Base-by-base conservation (phyloP, 495 filamentous ascomycete genomes). In the Xylaria venustula region DNA sequence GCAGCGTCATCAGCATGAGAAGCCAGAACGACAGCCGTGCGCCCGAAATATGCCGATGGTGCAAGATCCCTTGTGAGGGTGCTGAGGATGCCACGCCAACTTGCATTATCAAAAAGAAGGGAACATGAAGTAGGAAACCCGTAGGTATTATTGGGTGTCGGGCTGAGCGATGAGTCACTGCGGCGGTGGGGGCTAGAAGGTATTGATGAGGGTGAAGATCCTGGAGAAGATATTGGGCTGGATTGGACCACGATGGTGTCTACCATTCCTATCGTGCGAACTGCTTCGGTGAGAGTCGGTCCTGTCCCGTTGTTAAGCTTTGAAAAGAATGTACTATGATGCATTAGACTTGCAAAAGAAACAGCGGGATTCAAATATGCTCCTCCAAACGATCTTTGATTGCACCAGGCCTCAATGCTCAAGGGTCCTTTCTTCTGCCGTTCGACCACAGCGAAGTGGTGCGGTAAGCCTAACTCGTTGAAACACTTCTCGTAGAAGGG, bases 401-500 rank as follows among this genome's bases (percentile, higher is more conserved):
- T 78, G 60, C 90, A 82, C 65, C 90, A 84, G 2, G 83, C 75
- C 65, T 90, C 88, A 53, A 81, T 67, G 23, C 67, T 73, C 42
- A 87, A 77, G 0, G 85, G 81, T 1, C 81, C 85, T 62, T 83
- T 87, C 8, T 81, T 78, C 1, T 85, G 85, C 41, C 88, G 80
- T 70, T 93, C 90, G 15, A 91, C 83, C n/a, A 86, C 87, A 28
- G 82, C 84, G 67, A 92, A 87, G 56, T 86, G 85, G 59, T 94
- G 90, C 20, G 90, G 90, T n/a, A 94, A 77, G 19, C 89, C 88
- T 20, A 93, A 81, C 70, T 94, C 90, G 68, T 94, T 94, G 71
- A 94, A 87, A 66, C 90, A 93, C 68, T 93, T 92, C 67, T 92
- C 89, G 76, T 90, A 91, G 70, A 92, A 93, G 68, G 90, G 87